These are phyloP conservation scores for Kwoniella shivajii DNA, from an alignment of 1,284 basidiomycete species.

Conservation along the genomic window DNA sequence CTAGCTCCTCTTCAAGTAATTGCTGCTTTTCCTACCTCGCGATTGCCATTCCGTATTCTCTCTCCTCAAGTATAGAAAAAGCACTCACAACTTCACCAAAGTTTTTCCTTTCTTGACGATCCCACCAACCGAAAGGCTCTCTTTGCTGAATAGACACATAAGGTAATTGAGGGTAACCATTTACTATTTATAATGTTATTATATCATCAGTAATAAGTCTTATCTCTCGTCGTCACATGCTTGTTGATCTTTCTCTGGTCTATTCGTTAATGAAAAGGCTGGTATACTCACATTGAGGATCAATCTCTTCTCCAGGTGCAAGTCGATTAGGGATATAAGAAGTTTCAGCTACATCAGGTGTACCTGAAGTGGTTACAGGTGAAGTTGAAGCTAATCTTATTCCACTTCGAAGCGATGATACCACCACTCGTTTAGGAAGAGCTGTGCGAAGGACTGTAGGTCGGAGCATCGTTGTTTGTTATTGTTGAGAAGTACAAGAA, in stretches of 20 bases:
- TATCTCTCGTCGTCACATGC: no score
- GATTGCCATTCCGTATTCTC: neutral
- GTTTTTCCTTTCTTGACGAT: slow-evolving; percentile 77
- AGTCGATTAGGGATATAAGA: slow-evolving; percentile 20
- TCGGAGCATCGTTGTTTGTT: slow-evolving; percentile 32
- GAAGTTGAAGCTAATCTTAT: slow-evolving; percentile 17
- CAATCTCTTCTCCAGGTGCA: slow-evolving; percentile 46
- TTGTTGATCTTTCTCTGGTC: neutral
- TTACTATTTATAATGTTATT: slow-evolving; percentile 30
- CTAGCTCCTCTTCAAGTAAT: neutral
- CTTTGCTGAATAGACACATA: slow-evolving; percentile 69
- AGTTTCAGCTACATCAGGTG: slow-evolving; percentile 12
- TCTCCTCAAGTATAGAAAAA: neutral
- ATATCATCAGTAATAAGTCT: slow-evolving; percentile 3
- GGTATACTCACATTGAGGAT: slow-evolving; percentile 47
- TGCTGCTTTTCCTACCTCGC: neutral
- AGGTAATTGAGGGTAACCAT: slow-evolving; percentile 76
- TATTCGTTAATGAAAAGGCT: neutral
- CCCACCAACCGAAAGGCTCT: slow-evolving; percentile 76
- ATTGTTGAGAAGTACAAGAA: neutral
- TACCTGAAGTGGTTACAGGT: slow-evolving; percentile 13
- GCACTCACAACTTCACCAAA: slow-evolving; percentile 74
- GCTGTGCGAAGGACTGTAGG: slow-evolving; percentile 28
- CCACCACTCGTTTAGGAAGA: slow-evolving; percentile 3
- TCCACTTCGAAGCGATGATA: slow-evolving; percentile 1